phyloP scores from a whole-genome alignment of 202 grass and related monocot genomes.

The Panicum hallii region DNA sequence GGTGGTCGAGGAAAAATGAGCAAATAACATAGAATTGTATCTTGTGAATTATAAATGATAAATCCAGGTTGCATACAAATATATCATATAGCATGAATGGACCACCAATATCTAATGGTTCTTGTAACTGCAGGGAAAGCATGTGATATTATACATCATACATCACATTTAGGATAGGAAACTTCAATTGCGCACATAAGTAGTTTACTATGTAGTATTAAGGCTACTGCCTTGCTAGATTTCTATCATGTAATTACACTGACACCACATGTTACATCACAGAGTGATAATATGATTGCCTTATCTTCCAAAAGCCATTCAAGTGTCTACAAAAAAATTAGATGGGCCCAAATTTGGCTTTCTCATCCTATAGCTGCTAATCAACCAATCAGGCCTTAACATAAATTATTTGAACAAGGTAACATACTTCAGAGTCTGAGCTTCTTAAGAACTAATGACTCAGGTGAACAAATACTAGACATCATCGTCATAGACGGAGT shows the following conservation, averaged over 20 bases:
- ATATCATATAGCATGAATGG: no score
- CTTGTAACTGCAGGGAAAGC: background rate
- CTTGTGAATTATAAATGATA: slow-evolving; percentile 17
- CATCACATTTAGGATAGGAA: background rate
- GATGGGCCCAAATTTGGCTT: background rate
- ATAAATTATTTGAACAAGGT: slow-evolving; percentile 16
- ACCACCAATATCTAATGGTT: background rate
- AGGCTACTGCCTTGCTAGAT: background rate
- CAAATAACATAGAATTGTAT: background rate
- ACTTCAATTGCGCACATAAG: background rate
- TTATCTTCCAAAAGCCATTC: background rate
- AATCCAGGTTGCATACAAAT: background rate
- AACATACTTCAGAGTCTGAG: background rate
- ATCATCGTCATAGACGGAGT: background rate
- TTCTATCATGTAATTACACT: slow-evolving; percentile 1
- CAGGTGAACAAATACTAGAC: background rate
- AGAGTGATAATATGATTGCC: slow-evolving; percentile 4
- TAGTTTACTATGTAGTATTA: background rate
- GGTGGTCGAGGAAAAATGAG: background rate
- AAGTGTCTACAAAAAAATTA: slow-evolving; percentile 9
- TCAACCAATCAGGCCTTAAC: slow-evolving; percentile 11
- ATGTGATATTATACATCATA: slow-evolving; percentile 6
- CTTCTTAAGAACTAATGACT: background rate
- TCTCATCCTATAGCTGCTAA: background rate
- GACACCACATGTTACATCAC: background rate